Base-by-base conservation (phyloP, 2,329 filamentous ascomycete species). In the Hortaea werneckii region DNA sequence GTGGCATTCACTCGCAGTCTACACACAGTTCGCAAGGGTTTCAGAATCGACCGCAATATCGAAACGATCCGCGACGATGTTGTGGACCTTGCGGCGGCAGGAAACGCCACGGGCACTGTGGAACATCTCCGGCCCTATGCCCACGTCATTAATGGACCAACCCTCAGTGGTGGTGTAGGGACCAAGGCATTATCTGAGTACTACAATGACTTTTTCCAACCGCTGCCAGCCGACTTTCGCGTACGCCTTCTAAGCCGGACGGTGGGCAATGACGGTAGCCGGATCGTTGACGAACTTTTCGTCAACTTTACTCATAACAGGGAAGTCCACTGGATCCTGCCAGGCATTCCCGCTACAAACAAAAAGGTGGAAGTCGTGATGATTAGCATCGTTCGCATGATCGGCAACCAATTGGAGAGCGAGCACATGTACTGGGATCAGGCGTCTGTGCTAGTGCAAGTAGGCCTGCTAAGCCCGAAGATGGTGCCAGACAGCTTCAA, bases 1-100 rank as follows among this genome's bases (percentile, higher is more conserved):
- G 58, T 87, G 13, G 82, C 84, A 0, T 87, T 81, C 75, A 78
- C 74, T n/a, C 72, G 85, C 6, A 81, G 78, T 32, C 58, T 89
- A 47, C 69, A 70, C 1, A 65, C 71, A 0, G 68, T 85, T 32
- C 71, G 80, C 37, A 74, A 72, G 49, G 82, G 78, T 0, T 85
- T 87, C 57, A 60, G 65, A 11, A 61, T 68, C 11, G 69, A 72
- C 47, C 64, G 68, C 2, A 62, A 72, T 38, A 51, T 73, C n/a
- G 71, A 73, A 53, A 58, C 62, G 6, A 58, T 67, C 5, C 65
- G 68, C 57, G 71, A 74, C 43, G 62, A 68, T 8, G 46, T 56
- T 5, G 49, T 51, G 1, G 47, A 58, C 37, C 45, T 45, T 7
- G 54, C 52, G 34, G 51, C 52, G 11, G 49, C 54, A 20, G 61